These are phyloP conservation scores for Metroxylon sagu DNA, from an alignment of 176 grass and related monocot genomes.

Conservation along the genomic window DNA sequence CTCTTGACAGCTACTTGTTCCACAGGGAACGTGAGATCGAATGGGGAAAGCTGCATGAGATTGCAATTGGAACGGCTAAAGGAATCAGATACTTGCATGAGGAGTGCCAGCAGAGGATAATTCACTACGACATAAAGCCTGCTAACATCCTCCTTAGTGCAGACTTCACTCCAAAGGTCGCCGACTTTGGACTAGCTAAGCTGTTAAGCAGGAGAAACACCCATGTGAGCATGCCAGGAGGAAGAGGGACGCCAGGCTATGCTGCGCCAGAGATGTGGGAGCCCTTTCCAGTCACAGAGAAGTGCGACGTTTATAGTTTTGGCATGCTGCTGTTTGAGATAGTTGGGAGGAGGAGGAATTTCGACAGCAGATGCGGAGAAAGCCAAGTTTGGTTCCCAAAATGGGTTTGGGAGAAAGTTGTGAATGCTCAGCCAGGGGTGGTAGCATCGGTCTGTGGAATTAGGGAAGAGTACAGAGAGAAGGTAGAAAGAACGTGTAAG, in stretches of 20 bases:
- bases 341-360: conserved; percentile 3
- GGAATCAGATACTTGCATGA: conserved; percentile 8
- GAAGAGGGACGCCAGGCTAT: not conserved
- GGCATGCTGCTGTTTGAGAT: conserved; percentile 12
- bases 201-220: not conserved
- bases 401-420: not conserved
- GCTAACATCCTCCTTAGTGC: conserved; percentile 1
- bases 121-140: conserved; percentile 9
- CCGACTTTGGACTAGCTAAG: conserved; percentile 9
- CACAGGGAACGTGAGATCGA: not conserved
- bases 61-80: not conserved
- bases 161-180: conserved; percentile 2
- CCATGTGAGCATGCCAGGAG: not conserved
- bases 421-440: not conserved
- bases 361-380: not conserved
- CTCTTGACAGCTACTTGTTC: conserved; percentile 1
- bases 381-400: conserved; percentile 1
- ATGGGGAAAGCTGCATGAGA: not conserved
- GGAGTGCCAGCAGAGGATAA: conserved; percentile 4
- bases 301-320: conserved; percentile 11
- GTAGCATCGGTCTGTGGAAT: not conserved
- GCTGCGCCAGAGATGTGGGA: conserved; percentile 3
- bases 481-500: not conserved
- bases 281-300: not conserved
- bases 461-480: conserved; percentile 1